Percentiles rank a stretch among this genome's conserved stretches.
Evolutionary conservation across 2,329 filamentous ascomycete species (phyloP).

Genomic region (Alternaria incomplexa): DNA sequence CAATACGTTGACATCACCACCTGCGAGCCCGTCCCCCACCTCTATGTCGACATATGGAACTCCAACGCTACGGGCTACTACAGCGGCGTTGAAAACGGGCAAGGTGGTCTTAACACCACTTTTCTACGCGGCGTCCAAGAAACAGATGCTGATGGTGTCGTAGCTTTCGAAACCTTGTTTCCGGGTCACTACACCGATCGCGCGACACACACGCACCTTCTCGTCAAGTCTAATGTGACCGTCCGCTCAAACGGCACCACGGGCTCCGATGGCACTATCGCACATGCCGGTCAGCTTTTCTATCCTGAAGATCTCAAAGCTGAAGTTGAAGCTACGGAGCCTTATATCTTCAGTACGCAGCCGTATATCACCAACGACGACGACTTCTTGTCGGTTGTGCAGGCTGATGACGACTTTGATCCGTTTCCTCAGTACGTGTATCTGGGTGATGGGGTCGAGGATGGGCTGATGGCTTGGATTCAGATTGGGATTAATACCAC

Average conservation of each 20-base stretch:
- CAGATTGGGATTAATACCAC: slow-evolving; percentile 30
- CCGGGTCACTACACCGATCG: slow-evolving; percentile 49
- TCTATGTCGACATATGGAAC: slow-evolving; percentile 55
- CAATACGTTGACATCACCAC: slow-evolving; percentile 61
- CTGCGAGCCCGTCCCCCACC: slow-evolving; percentile 56
- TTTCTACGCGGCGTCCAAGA: slow-evolving; percentile 57
- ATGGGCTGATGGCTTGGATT: slow-evolving; percentile 37
- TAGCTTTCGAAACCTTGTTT: slow-evolving; percentile 56
- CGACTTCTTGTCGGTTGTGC: slow-evolving; percentile 35
- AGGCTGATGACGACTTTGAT: slow-evolving; percentile 29
- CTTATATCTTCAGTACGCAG: slow-evolving; percentile 48
- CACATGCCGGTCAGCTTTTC: slow-evolving; percentile 53
- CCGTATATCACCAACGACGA: slow-evolving; percentile 26
- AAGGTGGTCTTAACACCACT: slow-evolving; percentile 35
- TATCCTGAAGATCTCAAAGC: slow-evolving; percentile 49
- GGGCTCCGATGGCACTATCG: slow-evolving; percentile 42
- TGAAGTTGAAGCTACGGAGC: slow-evolving; percentile 46
- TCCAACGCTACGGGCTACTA: slow-evolving; percentile 14
- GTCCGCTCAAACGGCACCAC: slow-evolving; percentile 48
- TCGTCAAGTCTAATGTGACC: slow-evolving; percentile 47
- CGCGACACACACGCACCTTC: slow-evolving; percentile 39
- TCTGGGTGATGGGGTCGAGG: slow-evolving; percentile 25
- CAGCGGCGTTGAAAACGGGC: slow-evolving; percentile 53
- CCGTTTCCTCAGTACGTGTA: slow-evolving; percentile 33
- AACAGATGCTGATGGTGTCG: slow-evolving; percentile 56